Conservation (phyloP, 1,139 yeast species). For the Blastobotrys serpentis region DNA sequence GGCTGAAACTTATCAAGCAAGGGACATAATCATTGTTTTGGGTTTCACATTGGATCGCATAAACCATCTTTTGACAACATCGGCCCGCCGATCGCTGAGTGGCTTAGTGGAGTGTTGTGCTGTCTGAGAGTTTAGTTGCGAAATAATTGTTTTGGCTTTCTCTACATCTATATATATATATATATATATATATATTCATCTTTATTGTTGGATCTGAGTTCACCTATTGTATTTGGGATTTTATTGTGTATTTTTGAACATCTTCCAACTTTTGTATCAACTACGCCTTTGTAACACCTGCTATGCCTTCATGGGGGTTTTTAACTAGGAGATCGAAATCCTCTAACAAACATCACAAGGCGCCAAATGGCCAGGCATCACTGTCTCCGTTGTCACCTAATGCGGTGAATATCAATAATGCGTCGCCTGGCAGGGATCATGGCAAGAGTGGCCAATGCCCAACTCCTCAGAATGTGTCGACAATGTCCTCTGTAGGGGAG, state of each 20-base stretch:
- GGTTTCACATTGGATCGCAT: not conserved
- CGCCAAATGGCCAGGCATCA: not conserved
- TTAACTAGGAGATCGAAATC: slow-evolving; percentile 5
- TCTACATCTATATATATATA: no score
- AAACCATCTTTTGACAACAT: not conserved
- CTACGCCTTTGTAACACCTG: no score
- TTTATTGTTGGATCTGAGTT: no score
- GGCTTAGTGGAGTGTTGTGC: not conserved
- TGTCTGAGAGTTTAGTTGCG: no score
- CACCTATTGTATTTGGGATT: no score
- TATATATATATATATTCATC: no score
- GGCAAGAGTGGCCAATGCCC: not conserved
- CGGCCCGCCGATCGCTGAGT: slow-evolving; percentile 2
- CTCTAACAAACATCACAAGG: slow-evolving; percentile 1
- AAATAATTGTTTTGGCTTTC: no score
- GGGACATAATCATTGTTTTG: not conserved
- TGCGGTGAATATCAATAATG: slow-evolving; percentile 1
- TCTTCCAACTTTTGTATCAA: no score
- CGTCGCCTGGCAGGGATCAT: slow-evolving; percentile 1
- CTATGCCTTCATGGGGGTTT: slow-evolving; percentile 11
- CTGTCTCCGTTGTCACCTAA: not conserved
- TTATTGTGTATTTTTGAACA: no score
- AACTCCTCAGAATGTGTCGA: slow-evolving; percentile 25
- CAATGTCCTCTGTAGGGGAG: slow-evolving; percentile 29
- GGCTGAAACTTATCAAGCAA: no score